Percentiles rank a stretch among this genome's conserved stretches.
These are phyloP conservation scores for Globisporangium lucens DNA, from an alignment of 352 stramenopile species.

Conservation along the genomic window DNA sequence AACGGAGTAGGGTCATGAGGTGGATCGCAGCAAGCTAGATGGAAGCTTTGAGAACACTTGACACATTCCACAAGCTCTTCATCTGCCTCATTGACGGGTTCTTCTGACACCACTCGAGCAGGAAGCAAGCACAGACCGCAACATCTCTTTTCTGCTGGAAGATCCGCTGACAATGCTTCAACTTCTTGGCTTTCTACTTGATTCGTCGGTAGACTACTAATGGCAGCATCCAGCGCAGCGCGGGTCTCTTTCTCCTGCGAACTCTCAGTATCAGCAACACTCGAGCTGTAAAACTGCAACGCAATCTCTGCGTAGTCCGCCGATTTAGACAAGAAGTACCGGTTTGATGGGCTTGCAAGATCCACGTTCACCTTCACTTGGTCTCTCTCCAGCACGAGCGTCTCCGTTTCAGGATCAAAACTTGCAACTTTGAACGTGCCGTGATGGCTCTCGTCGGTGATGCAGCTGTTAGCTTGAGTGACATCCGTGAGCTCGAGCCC, in stretches of 20 bases:
- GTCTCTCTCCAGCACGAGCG: conserved; percentile 6
- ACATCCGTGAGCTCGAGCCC: conserved; percentile 11
- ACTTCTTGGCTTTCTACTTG: not conserved
- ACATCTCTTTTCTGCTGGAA: conserved; percentile 1
- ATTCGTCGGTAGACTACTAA: conserved; percentile 6
- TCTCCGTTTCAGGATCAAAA: conserved; percentile 5
- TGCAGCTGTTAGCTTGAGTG: not conserved
- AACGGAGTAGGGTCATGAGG: conserved; percentile 59
- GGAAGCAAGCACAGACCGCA: conserved; percentile 29
- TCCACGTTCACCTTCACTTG: not conserved
- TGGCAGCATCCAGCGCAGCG: conserved; percentile 11
- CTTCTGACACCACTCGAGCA: not conserved
- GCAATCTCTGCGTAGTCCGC: conserved; percentile 13
- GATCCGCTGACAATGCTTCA: not conserved
- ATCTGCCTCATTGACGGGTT: not conserved
- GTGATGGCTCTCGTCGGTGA: not conserved
- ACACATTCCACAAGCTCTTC: conserved; percentile 56
- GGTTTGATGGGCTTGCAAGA: not conserved
- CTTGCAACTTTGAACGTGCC: not conserved
- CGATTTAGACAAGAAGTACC: conserved; percentile 12
- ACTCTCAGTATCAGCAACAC: conserved; percentile 3
- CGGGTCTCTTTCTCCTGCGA: conserved; percentile 12
- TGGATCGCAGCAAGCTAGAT: conserved; percentile 75
- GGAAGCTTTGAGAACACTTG: conserved; percentile 51
- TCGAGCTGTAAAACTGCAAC: conserved; percentile 7